Evolutionary conservation across 2,329 filamentous ascomycete species (phyloP), one percentile per base, ranked within the genome.

Genomic region (Fusarium sp.): DNA sequence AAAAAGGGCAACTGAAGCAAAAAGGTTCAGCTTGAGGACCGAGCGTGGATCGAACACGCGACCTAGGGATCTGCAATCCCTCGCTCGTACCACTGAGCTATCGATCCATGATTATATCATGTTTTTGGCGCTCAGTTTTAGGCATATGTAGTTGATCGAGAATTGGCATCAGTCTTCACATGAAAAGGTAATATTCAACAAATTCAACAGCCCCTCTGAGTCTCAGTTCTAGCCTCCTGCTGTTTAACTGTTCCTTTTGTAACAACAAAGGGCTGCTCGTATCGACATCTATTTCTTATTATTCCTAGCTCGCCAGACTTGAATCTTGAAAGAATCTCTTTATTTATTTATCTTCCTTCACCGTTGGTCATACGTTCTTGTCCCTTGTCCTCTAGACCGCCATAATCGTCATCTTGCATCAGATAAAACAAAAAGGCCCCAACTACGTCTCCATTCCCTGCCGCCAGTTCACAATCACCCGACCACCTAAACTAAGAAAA

Each of bases 41-140:
- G 61, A 65, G 61, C 61, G 61, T 65, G 61, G 61, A 65, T 65
- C 61, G 61, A 65, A 65, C 61, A 65, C 61, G 61, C 61, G 61
- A 65, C 61, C 61, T 65, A 65, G 61, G 62, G 62, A 65, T 65
- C 62, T 65, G 62, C 62, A 65, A 65, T 65, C 62, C 62, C 62
- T 65, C 62, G 62, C 62, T 65, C 62, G 29, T 65, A 65, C 62
- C 62, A 65, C 62, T 65, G 62, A 65, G 62, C 62, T 65, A 65
- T 65, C 62, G 62, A 65, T 65, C n/a, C n/a, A n/a, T n/a, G n/a
- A n/a, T n/a, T n/a, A n/a, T n/a, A n/a, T n/a, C n/a, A n/a, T n/a
- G n/a, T n/a, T n/a, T n/a, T n/a, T n/a, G n/a, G n/a, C n/a, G n/a
- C n/a, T n/a, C n/a, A n/a, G n/a, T n/a, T n/a, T n/a, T n/a, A n/a